Percentiles rank a stretch among this genome's conserved stretches.
Conservation (phyloP, 2,329 filamentous ascomycete genomes). For the Xylariomycetidae sp. region DNA sequence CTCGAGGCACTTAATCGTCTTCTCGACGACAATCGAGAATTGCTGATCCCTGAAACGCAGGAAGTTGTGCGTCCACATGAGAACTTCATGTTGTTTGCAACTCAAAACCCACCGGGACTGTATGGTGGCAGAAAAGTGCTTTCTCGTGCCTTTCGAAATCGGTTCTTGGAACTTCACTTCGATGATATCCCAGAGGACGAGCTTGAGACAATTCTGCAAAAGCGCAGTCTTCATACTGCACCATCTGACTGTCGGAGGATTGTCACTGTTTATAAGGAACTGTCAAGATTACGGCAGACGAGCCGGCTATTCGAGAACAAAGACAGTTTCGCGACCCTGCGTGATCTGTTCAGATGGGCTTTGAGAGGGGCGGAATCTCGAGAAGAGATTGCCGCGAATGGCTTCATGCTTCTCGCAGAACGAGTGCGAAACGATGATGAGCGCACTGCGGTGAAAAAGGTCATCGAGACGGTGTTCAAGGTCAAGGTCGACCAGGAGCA, state of each 20-base stretch:
- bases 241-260: constrained; percentile 89
- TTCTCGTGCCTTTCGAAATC: constrained; percentile 91
- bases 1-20: constrained; percentile 93
- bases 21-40: constrained; percentile 91
- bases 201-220: constrained; percentile 83
- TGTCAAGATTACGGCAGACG: constrained; percentile 85
- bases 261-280: constrained; percentile 87
- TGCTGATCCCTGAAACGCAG: constrained; percentile 94
- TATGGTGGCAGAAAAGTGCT: constrained; percentile 94
- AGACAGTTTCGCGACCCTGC: constrained; percentile 90
- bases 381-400: constrained; percentile 84
- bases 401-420: constrained; percentile 94
- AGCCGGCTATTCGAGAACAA: constrained; percentile 93
- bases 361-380: constrained; percentile 77
- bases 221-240: constrained; percentile 78
- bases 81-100: constrained; percentile 97
- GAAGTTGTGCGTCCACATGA: constrained; percentile 87
- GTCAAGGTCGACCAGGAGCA: constrained; percentile 70
- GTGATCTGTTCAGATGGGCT: constrained; percentile 96
- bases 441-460: constrained; percentile 72
- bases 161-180: constrained; percentile 95
- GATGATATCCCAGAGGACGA: constrained; percentile 97
- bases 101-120: constrained; percentile 90
- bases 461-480: constrained; percentile 89
- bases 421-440: constrained; percentile 90